Percentiles rank a stretch among this genome's conserved stretches.
These are phyloP conservation scores for Kewa caespitosa DNA, from an alignment of 179 eudicot species.

Conservation along the genomic window DNA sequence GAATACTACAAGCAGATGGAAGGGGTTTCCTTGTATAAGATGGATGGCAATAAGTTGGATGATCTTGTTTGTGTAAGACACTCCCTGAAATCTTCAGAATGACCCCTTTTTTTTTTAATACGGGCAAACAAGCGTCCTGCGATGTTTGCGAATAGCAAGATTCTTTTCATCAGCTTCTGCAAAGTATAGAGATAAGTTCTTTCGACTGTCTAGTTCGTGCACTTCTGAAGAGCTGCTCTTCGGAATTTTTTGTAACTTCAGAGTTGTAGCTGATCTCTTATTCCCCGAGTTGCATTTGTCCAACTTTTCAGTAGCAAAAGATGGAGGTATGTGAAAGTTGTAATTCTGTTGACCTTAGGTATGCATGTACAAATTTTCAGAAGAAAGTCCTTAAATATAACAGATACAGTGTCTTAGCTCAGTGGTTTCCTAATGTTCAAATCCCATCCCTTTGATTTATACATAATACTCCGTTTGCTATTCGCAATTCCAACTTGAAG, in stretches of 20 bases:
- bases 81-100: constrained; percentile 26
- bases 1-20: constrained; percentile 80
- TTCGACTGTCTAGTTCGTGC: background rate
- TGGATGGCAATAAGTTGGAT: constrained; percentile 92
- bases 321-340: background rate
- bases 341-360: constrained; percentile 11
- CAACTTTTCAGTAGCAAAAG: background rate
- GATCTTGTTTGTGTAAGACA: constrained; percentile 88
- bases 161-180: background rate
- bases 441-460: no score
- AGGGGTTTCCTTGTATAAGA: constrained; percentile 73
- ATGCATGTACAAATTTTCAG: constrained; percentile 3
- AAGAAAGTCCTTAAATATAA: background rate
- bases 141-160: background rate
- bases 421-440: background rate
- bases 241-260: background rate
- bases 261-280: background rate
- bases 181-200: background rate
- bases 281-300: background rate
- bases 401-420: background rate
- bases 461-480: no score
- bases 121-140: background rate
- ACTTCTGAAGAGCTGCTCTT: background rate
- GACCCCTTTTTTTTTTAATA: background rate
- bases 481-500: no score